phyloP scores from a whole-genome alignment of 306 rosid genomes.

The Casuarina equisetifolia region DNA sequence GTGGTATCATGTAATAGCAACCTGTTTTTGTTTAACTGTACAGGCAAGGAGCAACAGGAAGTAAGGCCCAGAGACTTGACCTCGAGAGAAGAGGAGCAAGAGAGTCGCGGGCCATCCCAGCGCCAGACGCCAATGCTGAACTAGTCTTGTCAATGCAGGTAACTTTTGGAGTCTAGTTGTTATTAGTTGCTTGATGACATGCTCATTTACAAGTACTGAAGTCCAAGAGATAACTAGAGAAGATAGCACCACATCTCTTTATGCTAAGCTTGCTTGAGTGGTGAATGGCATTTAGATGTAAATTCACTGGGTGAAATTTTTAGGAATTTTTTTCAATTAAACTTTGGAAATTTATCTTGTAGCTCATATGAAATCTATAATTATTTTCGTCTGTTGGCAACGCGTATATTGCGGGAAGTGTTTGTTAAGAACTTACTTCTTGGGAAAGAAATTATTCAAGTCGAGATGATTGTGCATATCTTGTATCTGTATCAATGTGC shows the following conservation, averaged over 20 bases:
- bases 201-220: neutral
- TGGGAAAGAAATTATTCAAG: neutral
- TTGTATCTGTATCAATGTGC: neutral
- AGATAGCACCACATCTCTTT: neutral
- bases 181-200: neutral
- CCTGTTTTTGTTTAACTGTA: conserved; percentile 25
- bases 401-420: neutral
- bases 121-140: conserved; percentile 99
- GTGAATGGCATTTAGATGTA: neutral
- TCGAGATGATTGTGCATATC: neutral
- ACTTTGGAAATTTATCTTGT: neutral
- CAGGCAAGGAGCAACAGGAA: conserved; percentile 90
- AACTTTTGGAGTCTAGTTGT: conserved; percentile 2
- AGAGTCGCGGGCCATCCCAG: conserved; percentile 91
- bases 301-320: neutral
- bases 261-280: neutral
- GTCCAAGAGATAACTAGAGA: neutral
- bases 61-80: conserved; percentile 77
- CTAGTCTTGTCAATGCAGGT: conserved; percentile 94
- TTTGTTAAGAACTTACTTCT: neutral
- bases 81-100: conserved; percentile 72
- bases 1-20: conserved; percentile 12
- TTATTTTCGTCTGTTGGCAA: neutral
- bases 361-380: neutral
- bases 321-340: neutral